These are phyloP conservation scores for Pichia gijzeniarum DNA, from an alignment of 805 yeast genomes.

Conservation along the genomic window DNA sequence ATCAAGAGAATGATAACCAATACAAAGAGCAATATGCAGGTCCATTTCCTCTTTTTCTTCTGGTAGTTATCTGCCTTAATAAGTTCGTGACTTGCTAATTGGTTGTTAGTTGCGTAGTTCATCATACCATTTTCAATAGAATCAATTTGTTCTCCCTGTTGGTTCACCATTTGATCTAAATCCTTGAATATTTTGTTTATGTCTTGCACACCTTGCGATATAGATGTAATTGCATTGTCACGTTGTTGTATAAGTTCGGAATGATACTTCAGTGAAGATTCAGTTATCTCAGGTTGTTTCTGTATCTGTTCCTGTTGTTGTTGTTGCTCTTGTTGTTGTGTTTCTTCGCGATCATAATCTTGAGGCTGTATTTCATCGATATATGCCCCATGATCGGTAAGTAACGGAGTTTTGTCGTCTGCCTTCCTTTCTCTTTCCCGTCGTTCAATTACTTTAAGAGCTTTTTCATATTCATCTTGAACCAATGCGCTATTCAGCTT, in stretches of 20 bases:
- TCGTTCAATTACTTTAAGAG: background rate
- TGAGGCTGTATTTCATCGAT: too few species aligned
- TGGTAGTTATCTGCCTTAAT: slow-evolving; percentile 72
- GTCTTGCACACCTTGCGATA: slow-evolving; percentile 74
- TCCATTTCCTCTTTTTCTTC: slow-evolving; percentile 62
- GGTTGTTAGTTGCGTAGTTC: slow-evolving; percentile 55
- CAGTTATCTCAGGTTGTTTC: slow-evolving; percentile 29
- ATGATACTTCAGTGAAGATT: slow-evolving; percentile 57
- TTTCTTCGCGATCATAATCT: background rate
- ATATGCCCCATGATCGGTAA: background rate
- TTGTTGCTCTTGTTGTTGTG: slow-evolving; percentile 18
- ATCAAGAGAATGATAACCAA: slow-evolving; percentile 53
- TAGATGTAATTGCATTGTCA: slow-evolving; percentile 61
- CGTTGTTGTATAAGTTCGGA: slow-evolving; percentile 62
- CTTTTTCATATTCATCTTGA: slow-evolving; percentile 24
- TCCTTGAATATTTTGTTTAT: slow-evolving; percentile 83
- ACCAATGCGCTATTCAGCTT: slow-evolving; percentile 36
- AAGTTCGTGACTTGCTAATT: slow-evolving; percentile 65
- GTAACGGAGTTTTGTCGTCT: background rate
- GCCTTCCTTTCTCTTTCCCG: background rate
- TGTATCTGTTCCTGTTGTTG: slow-evolving; percentile 28
- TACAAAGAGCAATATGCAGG: slow-evolving; percentile 56
- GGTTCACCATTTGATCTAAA: slow-evolving; percentile 66
- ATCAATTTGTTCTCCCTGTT: slow-evolving; percentile 82
- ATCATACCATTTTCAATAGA: slow-evolving; percentile 75